phyloP scores from a whole-genome alignment of 345 rosid genomes.

The Sapria himalayana region DNA sequence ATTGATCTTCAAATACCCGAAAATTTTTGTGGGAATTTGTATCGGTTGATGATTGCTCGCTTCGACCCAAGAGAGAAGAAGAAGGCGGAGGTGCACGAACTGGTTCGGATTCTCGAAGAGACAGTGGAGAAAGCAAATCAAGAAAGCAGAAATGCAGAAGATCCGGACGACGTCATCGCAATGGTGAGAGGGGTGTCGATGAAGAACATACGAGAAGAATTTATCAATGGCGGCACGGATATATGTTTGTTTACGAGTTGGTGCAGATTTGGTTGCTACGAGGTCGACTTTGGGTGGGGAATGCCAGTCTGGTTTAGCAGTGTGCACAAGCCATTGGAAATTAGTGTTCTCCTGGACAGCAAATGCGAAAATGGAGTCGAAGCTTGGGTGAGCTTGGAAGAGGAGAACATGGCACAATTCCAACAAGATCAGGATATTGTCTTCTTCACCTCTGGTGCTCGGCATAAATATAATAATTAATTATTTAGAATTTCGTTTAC shows the following conservation, averaged over 20 bases:
- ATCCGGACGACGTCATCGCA: not conserved
- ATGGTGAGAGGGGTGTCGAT: slow-evolving; percentile 1
- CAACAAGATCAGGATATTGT: slow-evolving; percentile 4
- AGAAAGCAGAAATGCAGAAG: not conserved
- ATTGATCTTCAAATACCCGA: not conserved
- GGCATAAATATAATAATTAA: too few relatives aligned
- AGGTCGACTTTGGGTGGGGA: slow-evolving; percentile 9
- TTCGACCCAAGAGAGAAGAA: not conserved
- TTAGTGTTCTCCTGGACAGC: slow-evolving; percentile 2
- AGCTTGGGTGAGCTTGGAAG: slow-evolving; percentile 9
- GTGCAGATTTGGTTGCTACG: slow-evolving; percentile 4
- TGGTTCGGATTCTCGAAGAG: not conserved
- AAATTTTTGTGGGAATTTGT: slow-evolving; percentile 6
- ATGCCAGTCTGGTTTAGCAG: slow-evolving; percentile 5
- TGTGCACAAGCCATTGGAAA: slow-evolving; percentile 5
- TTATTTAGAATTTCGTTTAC: too few relatives aligned
- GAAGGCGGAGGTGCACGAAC: not conserved
- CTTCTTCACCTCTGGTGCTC: not conserved
- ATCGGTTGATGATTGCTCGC: not conserved
- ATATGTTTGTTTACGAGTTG: slow-evolving; percentile 3
- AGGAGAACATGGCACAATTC: slow-evolving; percentile 4
- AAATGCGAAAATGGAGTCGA: slow-evolving; percentile 7
- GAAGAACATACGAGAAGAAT: not conserved
- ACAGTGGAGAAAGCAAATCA: not conserved
- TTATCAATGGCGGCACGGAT: not conserved